These are phyloP conservation scores for Ascochyta clinopodiicola DNA, from an alignment of 2,329 filamentous ascomycete genomes.

Conservation along the genomic window DNA sequence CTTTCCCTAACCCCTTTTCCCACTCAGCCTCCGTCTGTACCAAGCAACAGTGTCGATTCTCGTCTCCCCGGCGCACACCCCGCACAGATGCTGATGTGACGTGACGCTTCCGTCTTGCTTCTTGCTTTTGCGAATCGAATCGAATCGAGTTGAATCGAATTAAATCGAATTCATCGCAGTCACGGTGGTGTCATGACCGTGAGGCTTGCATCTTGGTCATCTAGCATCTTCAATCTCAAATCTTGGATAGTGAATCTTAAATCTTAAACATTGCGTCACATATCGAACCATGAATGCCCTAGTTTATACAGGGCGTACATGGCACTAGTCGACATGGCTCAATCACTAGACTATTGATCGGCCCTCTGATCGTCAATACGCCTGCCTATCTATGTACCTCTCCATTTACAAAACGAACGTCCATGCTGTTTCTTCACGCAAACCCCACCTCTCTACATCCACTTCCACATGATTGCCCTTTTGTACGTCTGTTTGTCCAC, in stretches of 20 bases:
- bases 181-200: too few species aligned
- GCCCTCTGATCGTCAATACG: background rate
- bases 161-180: too few species aligned
- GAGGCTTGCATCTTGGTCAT: too few species aligned
- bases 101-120: background rate
- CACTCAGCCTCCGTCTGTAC: background rate
- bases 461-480: background rate
- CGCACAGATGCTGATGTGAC: constrained; percentile 3
- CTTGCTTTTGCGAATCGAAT: background rate
- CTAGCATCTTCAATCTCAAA: too few species aligned
- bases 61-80: background rate
- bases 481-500: background rate
- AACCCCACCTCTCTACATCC: too few species aligned
- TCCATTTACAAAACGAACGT: background rate
- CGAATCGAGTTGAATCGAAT: too few species aligned
- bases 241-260: too few species aligned
- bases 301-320: too few species aligned
- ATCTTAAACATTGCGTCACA: too few species aligned
- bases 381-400: background rate
- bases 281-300: too few species aligned
- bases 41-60: too few species aligned
- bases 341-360: background rate
- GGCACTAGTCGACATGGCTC: background rate
- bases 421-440: background rate
- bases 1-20: constrained; percentile 13